Evolutionary conservation across 2,329 filamentous ascomycete genomes (phyloP), one percentile per base, ranked within the genome.

Genomic region (Aspergillus pseudotamarii): DNA sequence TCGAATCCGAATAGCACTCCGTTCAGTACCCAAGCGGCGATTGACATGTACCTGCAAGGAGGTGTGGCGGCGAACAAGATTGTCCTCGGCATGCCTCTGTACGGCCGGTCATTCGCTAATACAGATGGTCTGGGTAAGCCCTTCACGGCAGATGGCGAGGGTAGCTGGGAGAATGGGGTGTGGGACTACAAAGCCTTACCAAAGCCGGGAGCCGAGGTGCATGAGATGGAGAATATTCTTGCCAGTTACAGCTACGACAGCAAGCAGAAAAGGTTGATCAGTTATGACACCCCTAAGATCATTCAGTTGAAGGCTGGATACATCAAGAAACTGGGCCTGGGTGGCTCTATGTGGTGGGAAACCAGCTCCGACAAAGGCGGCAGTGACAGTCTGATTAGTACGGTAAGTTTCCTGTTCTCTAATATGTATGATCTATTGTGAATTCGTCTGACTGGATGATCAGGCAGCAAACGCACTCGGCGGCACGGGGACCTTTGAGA

Each of bases 311-410:
- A 97, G 82, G 88, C 89, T 1, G 80, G 86, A 12, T 97, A 88
- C 75, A 86, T 97, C 73, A 85, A 83, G 72, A 76, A 85, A 23
- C 81, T 84, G 51, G 83, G 86, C 0, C 84, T 97, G 0, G 94
- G 93, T 1, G 94, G 94, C 21, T 92, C 86, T n/a, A 97, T 98
- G 94, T 98, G 93, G 93, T 96, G 92, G 92, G 94, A 97, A 80
- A 92, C 88, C 71, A 94, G 90, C 72, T 89, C 87, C 1, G 94
- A 97, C 75, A 89, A 88, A 73, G 74, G 78, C 3, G 88, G 88
- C 0, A 77, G 76, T 12, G 81, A 83, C 0, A 94, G 91, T 70
- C 75, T 97, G 73, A 93, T 94, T 60, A 80, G 77, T 8, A 88
- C 85, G 46, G 78, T 79, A 65, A 60, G 73, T 66, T 28, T 38